These are phyloP conservation scores for Pleodorina starrii DNA, from an alignment of 139 green algal genomes.

Conservation along the genomic window DNA sequence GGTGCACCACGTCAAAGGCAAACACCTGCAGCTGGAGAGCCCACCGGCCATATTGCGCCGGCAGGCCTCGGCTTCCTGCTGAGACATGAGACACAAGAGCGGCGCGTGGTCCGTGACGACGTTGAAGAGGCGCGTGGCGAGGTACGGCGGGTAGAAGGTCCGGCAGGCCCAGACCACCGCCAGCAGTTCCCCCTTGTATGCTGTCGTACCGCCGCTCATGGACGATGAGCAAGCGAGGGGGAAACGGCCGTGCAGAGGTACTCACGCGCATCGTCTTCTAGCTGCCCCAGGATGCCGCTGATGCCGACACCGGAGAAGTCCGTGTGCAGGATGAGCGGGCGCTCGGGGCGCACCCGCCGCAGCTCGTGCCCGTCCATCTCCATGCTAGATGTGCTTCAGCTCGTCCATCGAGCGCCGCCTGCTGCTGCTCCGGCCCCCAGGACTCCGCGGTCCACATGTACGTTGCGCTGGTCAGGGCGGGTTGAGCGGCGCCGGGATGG, in stretches of 20 bases:
- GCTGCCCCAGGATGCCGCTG: background rate
- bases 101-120: no score
- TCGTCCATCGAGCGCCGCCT: constrained; percentile 27
- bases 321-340: background rate
- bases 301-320: background rate
- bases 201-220: no score
- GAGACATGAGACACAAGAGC: no score
- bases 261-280: background rate
- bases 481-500: background rate
- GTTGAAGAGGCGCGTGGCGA: no score
- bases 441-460: background rate
- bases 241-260: background rate
- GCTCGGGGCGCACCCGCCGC: background rate
- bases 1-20: background rate
- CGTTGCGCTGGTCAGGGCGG: background rate
- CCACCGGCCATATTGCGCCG: constrained; percentile 42
- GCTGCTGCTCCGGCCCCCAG: constrained; percentile 5
- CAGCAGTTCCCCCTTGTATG: no score
- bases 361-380: background rate
- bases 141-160: no score
- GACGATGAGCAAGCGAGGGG: no score
- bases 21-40: constrained; percentile 39
- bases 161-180: no score
- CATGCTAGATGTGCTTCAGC: constrained; percentile 26
- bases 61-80: no score